Conservation (phyloP, 2,329 filamentous ascomycete species). For the Beauveria asiatica region DNA sequence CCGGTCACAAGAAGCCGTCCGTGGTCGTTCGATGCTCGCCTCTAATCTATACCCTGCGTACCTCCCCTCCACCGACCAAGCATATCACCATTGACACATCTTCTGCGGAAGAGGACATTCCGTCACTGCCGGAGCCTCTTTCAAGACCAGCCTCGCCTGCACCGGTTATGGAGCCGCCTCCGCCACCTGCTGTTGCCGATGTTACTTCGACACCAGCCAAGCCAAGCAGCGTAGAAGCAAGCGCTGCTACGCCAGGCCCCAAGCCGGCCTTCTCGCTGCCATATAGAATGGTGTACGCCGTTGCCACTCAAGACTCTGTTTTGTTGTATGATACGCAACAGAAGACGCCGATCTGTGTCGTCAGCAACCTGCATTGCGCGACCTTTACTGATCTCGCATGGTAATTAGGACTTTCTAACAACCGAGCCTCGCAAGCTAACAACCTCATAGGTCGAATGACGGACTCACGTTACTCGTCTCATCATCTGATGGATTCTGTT, state of each 20-base stretch:
- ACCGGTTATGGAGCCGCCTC: constrained; percentile 77
- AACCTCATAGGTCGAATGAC: constrained; percentile 36
- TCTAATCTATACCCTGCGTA: constrained; percentile 73
- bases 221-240: constrained; percentile 34
- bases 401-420: constrained; percentile 42
- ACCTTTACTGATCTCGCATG: constrained; percentile 95
- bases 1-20: constrained; percentile 96
- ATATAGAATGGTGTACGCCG: constrained; percentile 92
- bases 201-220: constrained; percentile 43
- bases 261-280: constrained; percentile 73
- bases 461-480: constrained; percentile 68
- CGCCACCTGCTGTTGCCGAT: constrained; percentile 47
- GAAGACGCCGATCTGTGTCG: constrained; percentile 82
- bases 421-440: constrained; percentile 19
- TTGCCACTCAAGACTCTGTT: constrained; percentile 93
- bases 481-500: constrained; percentile 98
- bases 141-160: constrained; percentile 49
- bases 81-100: constrained; percentile 94
- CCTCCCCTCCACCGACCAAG: constrained; percentile 59
- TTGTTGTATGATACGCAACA: constrained; percentile 96
- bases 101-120: constrained; percentile 74
- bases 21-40: constrained; percentile 94
- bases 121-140: constrained; percentile 74
- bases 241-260: constrained; percentile 46
- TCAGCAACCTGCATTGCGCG: constrained; percentile 94